A percentile compares a stretch with the other conserved stretches of the same genome.
phyloP scores from a whole-genome alignment of 257 asterid genomes.

The Ophiorrhiza pumila region DNA sequence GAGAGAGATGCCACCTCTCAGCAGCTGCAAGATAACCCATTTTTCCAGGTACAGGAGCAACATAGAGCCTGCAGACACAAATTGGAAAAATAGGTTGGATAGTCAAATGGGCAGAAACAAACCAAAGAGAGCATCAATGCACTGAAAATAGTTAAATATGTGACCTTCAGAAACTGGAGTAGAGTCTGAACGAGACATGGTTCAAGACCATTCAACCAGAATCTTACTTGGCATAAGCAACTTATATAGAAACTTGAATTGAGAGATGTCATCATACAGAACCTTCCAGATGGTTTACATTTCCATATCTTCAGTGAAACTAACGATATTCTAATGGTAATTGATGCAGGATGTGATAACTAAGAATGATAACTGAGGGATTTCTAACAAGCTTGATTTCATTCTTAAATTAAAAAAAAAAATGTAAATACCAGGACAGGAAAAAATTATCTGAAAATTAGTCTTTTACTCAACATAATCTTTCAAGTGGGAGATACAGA shows the following conservation, averaged over 20 bases:
- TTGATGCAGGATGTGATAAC: background rate
- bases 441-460: background rate
- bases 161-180: background rate
- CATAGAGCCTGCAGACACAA: constrained; percentile 59
- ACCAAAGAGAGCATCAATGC: constrained; percentile 1
- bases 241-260: background rate
- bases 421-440: background rate
- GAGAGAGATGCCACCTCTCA: constrained; percentile 47
- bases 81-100: background rate
- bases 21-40: constrained; percentile 84
- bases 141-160: background rate
- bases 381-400: background rate
- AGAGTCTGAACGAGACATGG: background rate
- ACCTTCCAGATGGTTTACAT: background rate
- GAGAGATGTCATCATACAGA: background rate
- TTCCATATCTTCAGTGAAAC: background rate
- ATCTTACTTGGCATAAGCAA: background rate
- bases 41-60: constrained; percentile 75
- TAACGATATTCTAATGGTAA: background rate
- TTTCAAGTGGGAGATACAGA: background rate
- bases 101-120: background rate
- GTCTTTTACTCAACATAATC: background rate
- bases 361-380: background rate
- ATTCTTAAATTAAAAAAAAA: background rate
- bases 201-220: background rate